Evolutionary conservation across 495 filamentous ascomycete genomes (phyloP), one percentile per base, ranked within the genome.

Genomic region (Penicillium atrosanguineum): DNA sequence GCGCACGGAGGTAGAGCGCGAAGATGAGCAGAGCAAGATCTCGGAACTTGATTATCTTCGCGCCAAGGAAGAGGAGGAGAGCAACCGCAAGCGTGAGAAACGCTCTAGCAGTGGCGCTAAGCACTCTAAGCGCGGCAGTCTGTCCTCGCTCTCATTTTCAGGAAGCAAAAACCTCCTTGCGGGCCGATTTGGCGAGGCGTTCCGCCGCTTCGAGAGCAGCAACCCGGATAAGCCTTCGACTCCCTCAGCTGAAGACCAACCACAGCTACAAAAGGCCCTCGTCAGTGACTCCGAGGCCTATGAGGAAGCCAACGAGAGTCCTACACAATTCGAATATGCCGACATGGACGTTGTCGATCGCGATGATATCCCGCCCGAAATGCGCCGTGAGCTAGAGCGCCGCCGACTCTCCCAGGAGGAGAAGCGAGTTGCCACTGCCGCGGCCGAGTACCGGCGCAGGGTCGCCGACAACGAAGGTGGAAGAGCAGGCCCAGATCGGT

Each of bases 181-280:
- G 23, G 90, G 92, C 7, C 91, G 88, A 66, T 97, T 98, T 69
- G 91, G 95, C 2, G 95, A 97, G 48, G 93, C 95, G 4, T 97
- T 98, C 75, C 87, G 92, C 56, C 82, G 89, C 6, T 98, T 98
- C 60, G 94, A 98, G 65, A 80, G 80, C 20, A 82, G 82, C 56
- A 73, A 71, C 46, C 63, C 69, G 29, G 79, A 77, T 16, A 76
- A 77, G 25, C 79, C 77, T 23, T 81, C 82, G 26, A 84, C 81
- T 28, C 83, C 80, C 3, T 72, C 62, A 18, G 64, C 67, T 8
- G 71, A 77, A 46, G 73, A 68, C 36, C 53, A 55, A 18, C 63
- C 71, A 45, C 66, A 69, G 54, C 34, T 26, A 3, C 29, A 52
- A 77, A 79, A 39, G 69, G 90, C 19, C 12, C 83, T 88, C 14